Percentiles rank a stretch among this genome's conserved stretches.
phyloP scores from a whole-genome alignment of 2,329 filamentous ascomycete species.

The Epichloe baconii region DNA sequence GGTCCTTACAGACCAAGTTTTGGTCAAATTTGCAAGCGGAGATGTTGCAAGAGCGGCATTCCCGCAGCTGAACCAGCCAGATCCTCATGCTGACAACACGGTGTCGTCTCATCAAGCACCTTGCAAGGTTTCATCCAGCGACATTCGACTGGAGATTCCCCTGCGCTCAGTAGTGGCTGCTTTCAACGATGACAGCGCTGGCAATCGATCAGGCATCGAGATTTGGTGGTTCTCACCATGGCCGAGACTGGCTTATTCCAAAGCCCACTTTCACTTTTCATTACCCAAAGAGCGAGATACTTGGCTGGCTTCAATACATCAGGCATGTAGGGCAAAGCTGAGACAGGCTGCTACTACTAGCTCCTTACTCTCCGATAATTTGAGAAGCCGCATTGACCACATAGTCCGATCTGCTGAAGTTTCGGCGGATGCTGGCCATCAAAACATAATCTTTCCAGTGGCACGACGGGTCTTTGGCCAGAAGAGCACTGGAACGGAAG shows the following conservation, averaged over 20 bases:
- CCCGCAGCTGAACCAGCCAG: conserved; percentile 26
- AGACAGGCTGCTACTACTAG: conserved; percentile 22
- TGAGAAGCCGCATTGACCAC: conserved; percentile 32
- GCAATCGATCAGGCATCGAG: conserved; percentile 38
- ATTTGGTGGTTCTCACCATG: conserved; percentile 40
- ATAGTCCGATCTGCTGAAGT: conserved; percentile 32
- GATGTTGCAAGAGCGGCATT: conserved; percentile 35
- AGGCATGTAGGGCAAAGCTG: conserved; percentile 25
- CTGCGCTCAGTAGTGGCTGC: conserved; percentile 37
- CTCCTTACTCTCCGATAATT: conserved; percentile 30
- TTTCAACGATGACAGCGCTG: conserved; percentile 36
- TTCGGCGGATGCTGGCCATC: conserved; percentile 13
- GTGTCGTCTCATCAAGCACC: conserved; percentile 12
- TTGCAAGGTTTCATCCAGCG: conserved; percentile 20
- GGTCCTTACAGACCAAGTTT: conserved; percentile 35
- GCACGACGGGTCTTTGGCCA: conserved; percentile 32
- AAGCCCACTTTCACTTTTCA: conserved; percentile 35
- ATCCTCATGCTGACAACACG: conserved; percentile 11
- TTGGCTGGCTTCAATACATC: conserved; percentile 34
- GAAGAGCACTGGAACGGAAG: conserved; percentile 28
- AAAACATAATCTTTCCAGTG: conserved; percentile 36
- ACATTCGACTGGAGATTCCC: conserved; percentile 33
- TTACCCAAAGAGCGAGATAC: conserved; percentile 35
- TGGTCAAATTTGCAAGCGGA: conserved; percentile 36
- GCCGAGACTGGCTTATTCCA: conserved; percentile 31